These are phyloP conservation scores for Peribolospora baueri DNA, from an alignment of 768 basidiomycete genomes.

Conservation along the genomic window DNA sequence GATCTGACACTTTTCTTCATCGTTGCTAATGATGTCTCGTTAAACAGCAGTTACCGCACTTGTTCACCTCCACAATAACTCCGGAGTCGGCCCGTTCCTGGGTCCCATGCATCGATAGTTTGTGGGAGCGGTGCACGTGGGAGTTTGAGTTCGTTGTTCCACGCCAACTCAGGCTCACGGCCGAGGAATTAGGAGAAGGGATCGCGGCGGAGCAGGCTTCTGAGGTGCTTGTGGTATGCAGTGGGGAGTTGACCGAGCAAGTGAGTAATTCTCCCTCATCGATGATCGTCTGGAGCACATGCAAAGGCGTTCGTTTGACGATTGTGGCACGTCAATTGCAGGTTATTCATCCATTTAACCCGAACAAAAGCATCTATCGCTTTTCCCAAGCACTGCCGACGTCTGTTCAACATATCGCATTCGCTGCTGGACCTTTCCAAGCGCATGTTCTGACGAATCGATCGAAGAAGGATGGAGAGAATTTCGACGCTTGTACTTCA, in stretches of 20 bases:
- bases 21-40: background rate
- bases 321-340: conserved; percentile 16
- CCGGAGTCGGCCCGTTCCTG: conserved; percentile 86
- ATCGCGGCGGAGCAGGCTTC: conserved; percentile 25
- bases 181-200: background rate
- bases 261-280: conserved; percentile 21
- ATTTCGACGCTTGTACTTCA: conserved; percentile 3
- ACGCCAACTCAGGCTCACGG: conserved; percentile 9
- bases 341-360: conserved; percentile 81
- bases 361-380: conserved; percentile 79
- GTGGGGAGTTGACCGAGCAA: conserved; percentile 85
- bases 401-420: conserved; percentile 87
- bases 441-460: conserved; percentile 21
- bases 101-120: conserved; percentile 88
- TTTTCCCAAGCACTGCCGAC: conserved; percentile 67
- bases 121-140: conserved; percentile 96
- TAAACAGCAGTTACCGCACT: conserved; percentile 64
- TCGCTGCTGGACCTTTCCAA: conserved; percentile 86
- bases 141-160: conserved; percentile 93
- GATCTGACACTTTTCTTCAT: background rate
- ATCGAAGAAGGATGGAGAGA: conserved; percentile 7
- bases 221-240: conserved; percentile 72
- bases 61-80: conserved; percentile 64
- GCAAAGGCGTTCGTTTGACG: background rate
- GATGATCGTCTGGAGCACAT: background rate